Evolutionary conservation across 73 alveolate species (phyloP), one percentile per base, ranked within the genome.

Genomic region (Paramecium primaurelia): DNA sequence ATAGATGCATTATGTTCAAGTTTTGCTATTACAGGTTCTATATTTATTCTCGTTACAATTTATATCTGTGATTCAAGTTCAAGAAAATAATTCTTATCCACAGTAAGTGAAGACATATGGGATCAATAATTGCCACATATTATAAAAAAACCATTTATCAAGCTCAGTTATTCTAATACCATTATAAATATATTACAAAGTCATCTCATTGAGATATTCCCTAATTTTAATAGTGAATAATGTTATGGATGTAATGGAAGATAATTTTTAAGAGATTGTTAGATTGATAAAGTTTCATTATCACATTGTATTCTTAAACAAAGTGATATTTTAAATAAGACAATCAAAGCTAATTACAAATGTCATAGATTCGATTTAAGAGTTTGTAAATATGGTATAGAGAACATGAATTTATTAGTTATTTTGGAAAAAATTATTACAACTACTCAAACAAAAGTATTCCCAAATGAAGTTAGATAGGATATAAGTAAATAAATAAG

Each of bases 161-260:
- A 64, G 6, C 47, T 64, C 16, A 32, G 51, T 10, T 64, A 64
- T 9, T 32, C 42, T 3, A 7, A 64, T 14, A 32, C 84, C 20
- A 64, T 64, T 4, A 64, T 64, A 11, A 64, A 64, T 26, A 64
- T 64, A 0, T 64, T 64, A 11, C 16, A 34, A 12, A 32, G 84
- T 64, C 8, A 26, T 64, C 47, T 64, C 28, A 64, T 64, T 1
- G 3, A 25, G 8, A 28, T 8, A 32, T 64, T 64, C 30, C 84
- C 84, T 1, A 34, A 36, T 32, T 64, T 32, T 9, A 14, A 8
- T 3, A 64, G 49, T 32, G 84, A 64, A 14, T 7, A 12, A 32
- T 64, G 84, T 32, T 26, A 64, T 64, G 84, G 84, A 64, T 64
- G 84, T 34, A 64, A 64, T 64, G 84, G 84, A 11, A 64, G 84